Conservation (phyloP, 108 stramenopile species). For the Cyclotella baltica region DNA sequence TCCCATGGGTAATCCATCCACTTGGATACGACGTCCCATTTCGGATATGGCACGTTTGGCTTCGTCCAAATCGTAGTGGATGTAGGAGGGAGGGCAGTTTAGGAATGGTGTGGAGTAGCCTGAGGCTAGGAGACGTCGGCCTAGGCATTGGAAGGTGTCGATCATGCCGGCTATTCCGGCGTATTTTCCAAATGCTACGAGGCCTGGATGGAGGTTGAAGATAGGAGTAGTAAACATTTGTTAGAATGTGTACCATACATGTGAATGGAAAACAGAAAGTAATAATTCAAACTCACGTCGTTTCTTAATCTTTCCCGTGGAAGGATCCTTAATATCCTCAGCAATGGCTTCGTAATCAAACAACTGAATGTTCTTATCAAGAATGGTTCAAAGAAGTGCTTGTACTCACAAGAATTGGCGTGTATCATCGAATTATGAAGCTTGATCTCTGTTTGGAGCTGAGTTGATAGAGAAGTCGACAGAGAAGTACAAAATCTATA, state of each 20-base stretch:
- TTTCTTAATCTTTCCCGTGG: slow-evolving; percentile 40
- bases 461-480: slow-evolving; percentile 6
- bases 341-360: slow-evolving; percentile 89
- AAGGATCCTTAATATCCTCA: slow-evolving; percentile 30
- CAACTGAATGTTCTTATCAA: slow-evolving; percentile 73
- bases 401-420: slow-evolving; percentile 91
- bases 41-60: slow-evolving; percentile 55
- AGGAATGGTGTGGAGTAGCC: slow-evolving; percentile 83
- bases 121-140: slow-evolving; percentile 71
- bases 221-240: neutral
- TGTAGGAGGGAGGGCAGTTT: slow-evolving; percentile 68
- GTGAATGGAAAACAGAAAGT: neutral
- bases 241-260: neutral
- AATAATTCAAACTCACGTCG: slow-evolving; percentile 37
- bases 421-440: slow-evolving; percentile 97
- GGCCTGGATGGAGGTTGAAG: neutral
- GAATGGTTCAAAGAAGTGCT: slow-evolving; percentile 95
- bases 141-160: slow-evolving; percentile 80
- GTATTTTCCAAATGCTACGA: slow-evolving; percentile 90
- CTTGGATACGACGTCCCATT: slow-evolving; percentile 60
- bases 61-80: slow-evolving; percentile 68
- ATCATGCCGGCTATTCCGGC: slow-evolving; percentile 91
- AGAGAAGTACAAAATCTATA: no score
- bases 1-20: slow-evolving; percentile 58
- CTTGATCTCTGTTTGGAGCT: slow-evolving; percentile 99